Evolutionary conservation across 306 rosid species (phyloP), one percentile per base, ranked within the genome.

Genomic region (Comarum palustre): DNA sequence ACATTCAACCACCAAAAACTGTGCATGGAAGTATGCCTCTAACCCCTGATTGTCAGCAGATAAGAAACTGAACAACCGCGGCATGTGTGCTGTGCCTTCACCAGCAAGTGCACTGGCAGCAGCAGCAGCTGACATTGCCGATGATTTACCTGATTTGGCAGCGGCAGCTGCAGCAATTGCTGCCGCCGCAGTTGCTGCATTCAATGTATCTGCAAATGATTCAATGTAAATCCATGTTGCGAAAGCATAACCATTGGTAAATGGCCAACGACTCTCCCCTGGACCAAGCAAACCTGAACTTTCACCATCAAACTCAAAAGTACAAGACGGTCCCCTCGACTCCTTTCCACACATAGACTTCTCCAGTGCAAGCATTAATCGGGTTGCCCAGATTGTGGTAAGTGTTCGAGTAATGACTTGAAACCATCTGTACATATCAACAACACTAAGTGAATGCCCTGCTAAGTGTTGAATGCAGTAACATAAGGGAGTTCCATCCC

Each of bases 41-140:
- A 94, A 69, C 55, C 99, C 99, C 77, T 88, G 96, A 87, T 91
- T 94, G 84, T 94, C 99, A 80, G 97, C 81, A 79, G 99, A 88
- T 73, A 94, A 83, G 86, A 94, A 94, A 83, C 99, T 91, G 72
- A 94, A 94, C 50, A 94, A 80, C 43, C 99, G 87, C 3, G 99
- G 99, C 99, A 94, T 94, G 87, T 91, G 97, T 32, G 89, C 88
- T 43, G 97, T 94, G 75, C 99, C 97, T 88, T 94, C 99, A 70
- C 97, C 99, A 59, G 97, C 95, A 70, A 94, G 99, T 43, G 97
- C 99, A 82, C 99, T 91, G 73, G 99, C 99, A 59, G 99, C 99
- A 15, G 99, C 99, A 42, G 99, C 99, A 80, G 99, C 97, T 32
- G 99, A 91, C 96, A 94, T 87, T 65, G 97, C 99, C 52, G 99